phyloP scores from a whole-genome alignment of 306 rosid genomes.

The Quercus dentata region DNA sequence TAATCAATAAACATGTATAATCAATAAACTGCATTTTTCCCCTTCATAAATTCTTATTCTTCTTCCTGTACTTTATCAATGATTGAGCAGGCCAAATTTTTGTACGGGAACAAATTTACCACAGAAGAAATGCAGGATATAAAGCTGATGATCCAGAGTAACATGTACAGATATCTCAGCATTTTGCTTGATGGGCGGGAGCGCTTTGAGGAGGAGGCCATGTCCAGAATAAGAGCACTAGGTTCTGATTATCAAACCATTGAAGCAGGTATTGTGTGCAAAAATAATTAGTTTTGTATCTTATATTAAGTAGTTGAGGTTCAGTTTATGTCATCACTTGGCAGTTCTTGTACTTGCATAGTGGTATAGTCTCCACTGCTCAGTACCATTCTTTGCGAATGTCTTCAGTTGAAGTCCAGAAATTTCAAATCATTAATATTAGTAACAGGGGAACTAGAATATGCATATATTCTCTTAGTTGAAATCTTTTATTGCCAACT shows the following conservation, averaged over 20 bases:
- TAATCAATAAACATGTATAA: too few relatives aligned
- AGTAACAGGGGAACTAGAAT: neutral
- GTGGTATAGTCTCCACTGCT: neutral
- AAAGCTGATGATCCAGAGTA: slow-evolving; percentile 94
- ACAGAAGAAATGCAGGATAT: slow-evolving; percentile 75
- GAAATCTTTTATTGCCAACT: neutral
- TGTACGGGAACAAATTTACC: slow-evolving; percentile 78
- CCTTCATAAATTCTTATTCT: slow-evolving; percentile 1
- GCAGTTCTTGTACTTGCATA: neutral
- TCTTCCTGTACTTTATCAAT: slow-evolving; percentile 21
- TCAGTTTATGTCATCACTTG: neutral
- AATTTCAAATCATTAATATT: neutral
- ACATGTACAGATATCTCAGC: slow-evolving; percentile 94
- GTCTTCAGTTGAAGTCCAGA: neutral
- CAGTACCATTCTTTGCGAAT: neutral
- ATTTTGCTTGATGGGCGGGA: slow-evolving; percentile 95
- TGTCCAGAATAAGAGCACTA: slow-evolving; percentile 44
- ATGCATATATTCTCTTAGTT: neutral
- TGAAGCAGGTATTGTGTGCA: slow-evolving; percentile 47
- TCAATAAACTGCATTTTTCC: neutral
- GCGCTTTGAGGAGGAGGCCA: slow-evolving; percentile 91
- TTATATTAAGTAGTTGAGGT: neutral
- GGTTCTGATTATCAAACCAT: slow-evolving; percentile 36
- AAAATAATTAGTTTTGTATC: neutral
- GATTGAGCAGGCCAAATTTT: slow-evolving; percentile 73